A percentile compares a stretch with the other conserved stretches of the same genome.
These are phyloP conservation scores for Jatropha multifida DNA, from an alignment of 441 rosid species.

Conservation along the genomic window DNA sequence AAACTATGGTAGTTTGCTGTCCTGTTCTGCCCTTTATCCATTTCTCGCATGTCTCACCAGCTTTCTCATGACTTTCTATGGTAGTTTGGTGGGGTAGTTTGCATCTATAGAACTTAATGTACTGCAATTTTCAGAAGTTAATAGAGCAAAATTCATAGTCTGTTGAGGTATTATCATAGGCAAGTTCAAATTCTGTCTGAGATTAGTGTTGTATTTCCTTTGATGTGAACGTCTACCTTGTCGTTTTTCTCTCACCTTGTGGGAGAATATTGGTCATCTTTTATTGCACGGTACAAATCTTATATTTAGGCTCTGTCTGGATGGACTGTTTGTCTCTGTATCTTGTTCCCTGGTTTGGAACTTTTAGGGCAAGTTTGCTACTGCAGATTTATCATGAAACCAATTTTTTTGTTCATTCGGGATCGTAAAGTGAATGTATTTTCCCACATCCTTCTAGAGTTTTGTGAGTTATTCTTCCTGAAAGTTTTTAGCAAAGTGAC, in stretches of 20 bases:
- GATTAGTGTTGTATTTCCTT: not conserved
- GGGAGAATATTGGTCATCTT: not conserved
- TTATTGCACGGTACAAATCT: not conserved
- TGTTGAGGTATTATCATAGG: not conserved
- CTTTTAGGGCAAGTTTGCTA: not conserved
- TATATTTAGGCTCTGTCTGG: not conserved
- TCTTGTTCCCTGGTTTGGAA: not conserved
- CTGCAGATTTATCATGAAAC: not conserved
- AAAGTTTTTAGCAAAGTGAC: not conserved
- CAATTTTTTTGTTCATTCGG: not conserved
- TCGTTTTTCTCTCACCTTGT: not conserved
- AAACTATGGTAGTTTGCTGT: not conserved
- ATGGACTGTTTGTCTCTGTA: not conserved
- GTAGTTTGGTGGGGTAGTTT: no score
- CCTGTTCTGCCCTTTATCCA: not conserved
- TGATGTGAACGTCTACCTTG: not conserved
- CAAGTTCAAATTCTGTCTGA: not conserved
- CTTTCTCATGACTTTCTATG: not conserved
- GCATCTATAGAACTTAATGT: not conserved
- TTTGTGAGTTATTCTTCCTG: not conserved
- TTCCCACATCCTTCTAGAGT: not conserved
- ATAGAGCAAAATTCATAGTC: not conserved
- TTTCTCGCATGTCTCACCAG: not conserved
- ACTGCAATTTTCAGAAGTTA: not conserved
- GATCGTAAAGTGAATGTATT: not conserved